These are phyloP conservation scores for Barbarea vulgaris DNA, from an alignment of 345 rosid species.

Conservation along the genomic window DNA sequence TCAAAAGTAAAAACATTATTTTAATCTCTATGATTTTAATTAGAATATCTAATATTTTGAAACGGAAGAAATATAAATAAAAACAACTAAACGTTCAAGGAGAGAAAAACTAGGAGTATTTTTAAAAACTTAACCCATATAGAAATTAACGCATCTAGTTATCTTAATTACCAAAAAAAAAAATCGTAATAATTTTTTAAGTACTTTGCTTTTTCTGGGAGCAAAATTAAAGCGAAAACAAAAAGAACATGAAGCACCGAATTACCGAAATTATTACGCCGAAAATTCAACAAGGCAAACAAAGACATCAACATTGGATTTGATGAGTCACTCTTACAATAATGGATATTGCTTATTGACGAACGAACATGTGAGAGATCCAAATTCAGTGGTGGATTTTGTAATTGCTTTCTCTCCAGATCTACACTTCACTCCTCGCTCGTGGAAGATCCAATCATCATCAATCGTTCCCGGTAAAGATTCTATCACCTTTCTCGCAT, in stretches of 20 bases:
- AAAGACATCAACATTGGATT: constrained; percentile 13
- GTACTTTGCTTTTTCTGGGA: background rate
- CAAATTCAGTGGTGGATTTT: constrained; percentile 14
- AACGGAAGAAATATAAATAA: too few relatives aligned
- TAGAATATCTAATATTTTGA: too few relatives aligned
- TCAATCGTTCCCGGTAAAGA: constrained; percentile 12
- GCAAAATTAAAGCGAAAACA: background rate
- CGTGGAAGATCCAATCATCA: constrained; percentile 29
- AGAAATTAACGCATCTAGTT: background rate
- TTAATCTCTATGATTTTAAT: too few relatives aligned
- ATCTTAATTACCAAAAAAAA: background rate
- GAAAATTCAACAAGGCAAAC: background rate
- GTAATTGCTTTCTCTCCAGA: constrained; percentile 1
- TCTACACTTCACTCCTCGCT: constrained; percentile 17
- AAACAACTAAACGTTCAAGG: too few relatives aligned
- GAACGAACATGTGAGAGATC: constrained; percentile 30
- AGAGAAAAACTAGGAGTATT: too few relatives aligned
- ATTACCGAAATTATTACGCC: constrained; percentile 18
- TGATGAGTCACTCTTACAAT: constrained; percentile 4
- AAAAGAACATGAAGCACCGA: constrained; percentile 23
- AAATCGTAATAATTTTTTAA: too few relatives aligned
- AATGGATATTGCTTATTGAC: constrained; percentile 5
- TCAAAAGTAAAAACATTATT: too few relatives aligned
- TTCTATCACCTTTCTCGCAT: background rate
- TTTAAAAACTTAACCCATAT: too few relatives aligned